Percentiles rank a stretch among this genome's conserved stretches.
Conservation (phyloP, 768 basidiomycete species). For the Bullera alba region DNA sequence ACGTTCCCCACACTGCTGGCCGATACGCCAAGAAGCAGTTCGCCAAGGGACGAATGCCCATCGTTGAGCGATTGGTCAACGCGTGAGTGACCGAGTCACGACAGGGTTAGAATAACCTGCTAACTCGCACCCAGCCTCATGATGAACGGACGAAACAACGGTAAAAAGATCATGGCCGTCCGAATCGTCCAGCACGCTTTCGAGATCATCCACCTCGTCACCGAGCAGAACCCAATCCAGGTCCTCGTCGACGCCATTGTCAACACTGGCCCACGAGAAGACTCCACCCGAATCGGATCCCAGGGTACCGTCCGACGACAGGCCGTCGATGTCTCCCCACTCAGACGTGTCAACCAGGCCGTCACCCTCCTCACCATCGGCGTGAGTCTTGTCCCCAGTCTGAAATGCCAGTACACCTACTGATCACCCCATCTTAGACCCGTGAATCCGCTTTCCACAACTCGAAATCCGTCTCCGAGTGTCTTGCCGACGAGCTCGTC, state of each 20-base stretch:
- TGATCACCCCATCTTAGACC: slow-evolving; percentile 55
- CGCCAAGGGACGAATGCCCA: slow-evolving; percentile 99
- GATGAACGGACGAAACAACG: slow-evolving; percentile 99
- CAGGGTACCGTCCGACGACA: slow-evolving; percentile 99
- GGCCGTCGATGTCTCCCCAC: slow-evolving; percentile 98
- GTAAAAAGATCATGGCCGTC: slow-evolving; percentile 97
- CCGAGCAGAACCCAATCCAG: slow-evolving; percentile 99
- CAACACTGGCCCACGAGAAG: slow-evolving; percentile 99
- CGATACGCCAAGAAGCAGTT: slow-evolving; percentile 99
- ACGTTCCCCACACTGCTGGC: slow-evolving; percentile 96
- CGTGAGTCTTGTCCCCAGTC: slow-evolving; percentile 53
- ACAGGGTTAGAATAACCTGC: not conserved
- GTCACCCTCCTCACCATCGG: slow-evolving; percentile 90
- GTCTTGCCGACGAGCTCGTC: slow-evolving; percentile 98
- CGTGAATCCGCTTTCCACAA: slow-evolving; percentile 99
- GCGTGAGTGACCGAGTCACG: slow-evolving; percentile 55
- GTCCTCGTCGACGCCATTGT: slow-evolving; percentile 94
- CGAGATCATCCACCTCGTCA: slow-evolving; percentile 99
- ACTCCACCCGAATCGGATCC: slow-evolving; percentile 98
- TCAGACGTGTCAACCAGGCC: slow-evolving; percentile 96
- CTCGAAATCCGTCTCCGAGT: slow-evolving; percentile 98
- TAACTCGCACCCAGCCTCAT: slow-evolving; percentile 60
- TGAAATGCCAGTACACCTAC: not conserved
- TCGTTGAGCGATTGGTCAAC: slow-evolving; percentile 98
- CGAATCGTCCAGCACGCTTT: slow-evolving; percentile 99